A percentile compares a stretch with the other conserved stretches of the same genome.
phyloP scores from a whole-genome alignment of 129 eudicot genomes.

The Arctium lappa region DNA sequence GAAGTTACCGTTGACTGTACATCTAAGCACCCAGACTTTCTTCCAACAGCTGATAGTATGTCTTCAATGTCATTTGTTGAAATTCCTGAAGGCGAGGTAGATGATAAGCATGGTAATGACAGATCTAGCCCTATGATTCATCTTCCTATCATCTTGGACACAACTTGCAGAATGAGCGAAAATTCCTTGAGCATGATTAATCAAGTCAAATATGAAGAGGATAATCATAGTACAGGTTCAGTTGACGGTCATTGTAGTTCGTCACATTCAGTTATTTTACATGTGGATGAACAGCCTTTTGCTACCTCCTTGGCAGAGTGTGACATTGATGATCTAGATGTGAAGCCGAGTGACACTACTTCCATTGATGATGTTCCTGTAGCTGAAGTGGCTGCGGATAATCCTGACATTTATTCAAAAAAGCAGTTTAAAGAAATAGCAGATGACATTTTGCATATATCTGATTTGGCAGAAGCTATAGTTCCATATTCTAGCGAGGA shows the following conservation, averaged over 20 bases:
- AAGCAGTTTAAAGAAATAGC: constrained; percentile 27
- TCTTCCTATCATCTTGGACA: constrained; percentile 18
- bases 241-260: constrained; percentile 23
- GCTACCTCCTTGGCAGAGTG: constrained; percentile 16
- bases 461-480: constrained; percentile 32
- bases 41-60: constrained; percentile 32
- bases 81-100: constrained; percentile 28
- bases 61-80: constrained; percentile 26
- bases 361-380: constrained; percentile 19
- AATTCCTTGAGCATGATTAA: constrained; percentile 13
- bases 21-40: constrained; percentile 14
- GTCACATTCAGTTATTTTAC: constrained; percentile 20
- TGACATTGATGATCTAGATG: not conserved
- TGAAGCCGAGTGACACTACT: constrained; percentile 7
- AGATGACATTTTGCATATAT: constrained; percentile 23
- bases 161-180: constrained; percentile 16
- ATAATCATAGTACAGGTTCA: constrained; percentile 17
- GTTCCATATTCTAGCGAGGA: constrained; percentile 4
- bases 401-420: constrained; percentile 4
- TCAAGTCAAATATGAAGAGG: constrained; percentile 21
- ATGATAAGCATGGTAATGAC: constrained; percentile 22
- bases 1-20: constrained; percentile 17
- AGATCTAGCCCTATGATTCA: constrained; percentile 14
- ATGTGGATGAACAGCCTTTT: constrained; percentile 25
- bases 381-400: constrained; percentile 22